phyloP scores from a whole-genome alignment of 2,329 filamentous ascomycete genomes.

The Thielaviopsis punctulata region DNA sequence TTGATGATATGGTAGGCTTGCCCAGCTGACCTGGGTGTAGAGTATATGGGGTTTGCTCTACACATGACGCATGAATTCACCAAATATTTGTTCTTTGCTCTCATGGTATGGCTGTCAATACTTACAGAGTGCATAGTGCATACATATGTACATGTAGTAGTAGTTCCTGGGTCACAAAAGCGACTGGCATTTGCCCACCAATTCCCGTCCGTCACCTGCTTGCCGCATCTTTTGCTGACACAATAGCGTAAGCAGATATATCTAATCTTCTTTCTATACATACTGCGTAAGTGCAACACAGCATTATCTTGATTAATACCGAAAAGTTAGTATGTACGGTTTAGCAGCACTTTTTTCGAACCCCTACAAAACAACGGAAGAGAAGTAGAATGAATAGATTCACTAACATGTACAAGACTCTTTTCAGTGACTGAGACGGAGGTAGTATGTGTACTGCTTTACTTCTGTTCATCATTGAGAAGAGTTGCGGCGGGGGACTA shows the following conservation, averaged over 20 bases:
- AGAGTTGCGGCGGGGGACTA: no score
- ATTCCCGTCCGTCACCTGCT: slow-evolving; percentile 45
- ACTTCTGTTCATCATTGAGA: no score
- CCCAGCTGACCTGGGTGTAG: no score
- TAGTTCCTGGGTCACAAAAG: not conserved
- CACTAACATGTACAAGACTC: no score
- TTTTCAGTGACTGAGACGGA: no score
- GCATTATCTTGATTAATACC: slow-evolving; percentile 25
- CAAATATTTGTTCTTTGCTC: not conserved
- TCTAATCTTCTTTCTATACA: slow-evolving; percentile 33
- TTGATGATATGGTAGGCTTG: no score
- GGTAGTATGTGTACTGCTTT: no score
- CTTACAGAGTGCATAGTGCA: no score
- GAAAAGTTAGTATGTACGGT: slow-evolving; percentile 38
- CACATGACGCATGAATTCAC: not conserved
- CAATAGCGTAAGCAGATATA: slow-evolving; percentile 38
- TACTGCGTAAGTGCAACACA: no score
- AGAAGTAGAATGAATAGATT: no score
- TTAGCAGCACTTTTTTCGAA: slow-evolving; percentile 19
- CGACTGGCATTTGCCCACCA: slow-evolving; percentile 24
- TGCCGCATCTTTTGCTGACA: slow-evolving; percentile 31
- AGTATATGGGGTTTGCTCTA: no score
- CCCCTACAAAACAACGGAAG: not conserved
- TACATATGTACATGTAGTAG: no score
- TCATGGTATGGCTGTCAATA: not conserved